Conservation (phyloP, 352 stramenopile genomes). For the Stramenopiles sp. region DNA sequence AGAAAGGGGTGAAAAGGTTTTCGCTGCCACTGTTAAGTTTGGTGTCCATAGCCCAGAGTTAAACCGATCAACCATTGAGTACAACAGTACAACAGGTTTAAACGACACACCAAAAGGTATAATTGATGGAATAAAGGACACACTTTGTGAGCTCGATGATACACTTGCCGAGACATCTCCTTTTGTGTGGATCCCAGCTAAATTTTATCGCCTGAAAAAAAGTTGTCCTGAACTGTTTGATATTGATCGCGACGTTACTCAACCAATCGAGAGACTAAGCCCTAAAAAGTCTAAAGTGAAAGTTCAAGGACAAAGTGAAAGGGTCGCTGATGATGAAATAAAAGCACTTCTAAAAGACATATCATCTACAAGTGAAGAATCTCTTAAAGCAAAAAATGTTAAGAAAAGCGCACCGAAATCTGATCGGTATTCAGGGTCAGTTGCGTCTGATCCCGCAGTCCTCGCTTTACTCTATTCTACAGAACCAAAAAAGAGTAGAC, state of each 20-base stretch:
- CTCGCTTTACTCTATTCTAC: neutral
- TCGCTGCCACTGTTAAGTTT: slow-evolving; percentile 7
- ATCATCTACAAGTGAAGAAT: neutral
- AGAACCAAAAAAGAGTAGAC: neutral
- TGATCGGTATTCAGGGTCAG: neutral
- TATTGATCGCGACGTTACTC: neutral
- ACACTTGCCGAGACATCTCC: slow-evolving; percentile 8
- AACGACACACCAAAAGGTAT: slow-evolving; percentile 9
- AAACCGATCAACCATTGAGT: neutral
- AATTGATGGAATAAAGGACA: slow-evolving; percentile 7
- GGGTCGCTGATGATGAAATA: slow-evolving; percentile 4
- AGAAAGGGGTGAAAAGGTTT: neutral
- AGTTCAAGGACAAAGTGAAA: neutral
- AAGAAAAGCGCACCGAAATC: neutral
- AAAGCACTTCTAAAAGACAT: neutral
- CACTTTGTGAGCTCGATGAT: neutral
- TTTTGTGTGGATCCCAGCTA: slow-evolving; percentile 10
- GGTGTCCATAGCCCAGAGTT: neutral
- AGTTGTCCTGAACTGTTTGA: slow-evolving; percentile 7
- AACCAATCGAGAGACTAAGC: slow-evolving; percentile 1
- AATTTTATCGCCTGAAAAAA: slow-evolving; percentile 11
- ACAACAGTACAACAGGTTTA: slow-evolving; percentile 7
- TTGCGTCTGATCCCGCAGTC: neutral
- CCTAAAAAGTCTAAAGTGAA: neutral
- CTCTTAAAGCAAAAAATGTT: neutral